Base-by-base conservation (phyloP, 371 early-diverging fungal species). In the Capillidium rhysosporum region DNA sequence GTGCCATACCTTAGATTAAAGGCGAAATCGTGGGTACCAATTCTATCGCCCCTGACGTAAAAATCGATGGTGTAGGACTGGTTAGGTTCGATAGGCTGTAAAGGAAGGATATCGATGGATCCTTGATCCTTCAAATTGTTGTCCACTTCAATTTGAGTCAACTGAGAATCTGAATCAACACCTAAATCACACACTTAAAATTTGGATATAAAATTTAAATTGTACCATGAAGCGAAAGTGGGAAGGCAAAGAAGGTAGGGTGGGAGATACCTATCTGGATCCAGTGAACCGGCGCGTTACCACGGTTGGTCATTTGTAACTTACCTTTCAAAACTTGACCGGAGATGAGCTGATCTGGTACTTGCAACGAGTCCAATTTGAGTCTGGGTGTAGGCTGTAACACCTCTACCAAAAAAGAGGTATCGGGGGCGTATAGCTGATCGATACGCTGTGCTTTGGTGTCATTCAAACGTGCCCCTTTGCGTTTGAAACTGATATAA, bases 31-130 rank as follows among this genome's bases (percentile, higher is more conserved):
- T 90, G 89, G 46, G 78, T 79, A 39, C 96, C 96, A 47, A 90
- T 85, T 30, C 80, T 77, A 60, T 91, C 92, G 1, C 88, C 91
- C 14, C 92, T 80, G 16, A 92, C 64, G 89, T 89, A 92, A 30
- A 90, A 58, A 0, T 93, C 91, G 1, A 95, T 71, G 0, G 68
- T 57, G 1, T 82, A 75, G 0, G 83, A 79, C 46, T 70, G 70
- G 0, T 86, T 89, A 0, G 92, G 75, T 1, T 61, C 74, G 18
- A 92, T 70, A 5, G 47, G 12, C 40, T 44, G 3, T 9, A 16
- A 4, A 18, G 51, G 29, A 29, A 25, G 8, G n/a, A 38, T 39
- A 12, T 9, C 23, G 12, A 20, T 21, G 10, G 14, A 14, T 16
- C 7, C 7, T 43, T 18, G 21, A 18, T 43, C 43, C 7, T 16